Evolutionary conservation across 805 yeast genomes (phyloP), one percentile per base, ranked within the genome.

Genomic region (Candida xiaguanensis): DNA sequence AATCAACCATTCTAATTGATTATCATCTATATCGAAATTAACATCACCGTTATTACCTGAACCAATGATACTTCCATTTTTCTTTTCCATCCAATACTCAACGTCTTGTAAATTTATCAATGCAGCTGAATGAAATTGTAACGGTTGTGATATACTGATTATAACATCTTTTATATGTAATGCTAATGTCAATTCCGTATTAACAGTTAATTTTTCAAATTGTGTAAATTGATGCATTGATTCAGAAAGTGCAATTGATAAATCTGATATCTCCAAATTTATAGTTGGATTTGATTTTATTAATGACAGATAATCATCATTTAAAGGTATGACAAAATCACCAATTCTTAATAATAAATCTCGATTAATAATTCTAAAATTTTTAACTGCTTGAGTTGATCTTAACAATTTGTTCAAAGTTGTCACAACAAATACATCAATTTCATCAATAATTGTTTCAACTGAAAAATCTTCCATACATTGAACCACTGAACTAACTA

Each of bases 401-500:
- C 49, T 40, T 32, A 72, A 50, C 16, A 61, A 54, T 6, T 36
- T 37, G 18, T 65, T 59, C 18, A 85, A 56, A 7, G 63, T 59
- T 24, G 59, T 56, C 9, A 85, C 67, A 2, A 83, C 74, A 8
- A 77, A 75, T 13, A 76, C 56, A 43, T 90, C 95, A 12, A 88
- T 59, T 13, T 56, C 55, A 55, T 90, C 96, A 49, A 89, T 61
- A 4, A 78, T 65, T 9, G 70, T 65, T 8, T 70, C 71, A 24
- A 79, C 53, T 2, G 73, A 63, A 12, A 64, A 61, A 13, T 56
- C 58, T 17, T 65, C 61, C 11, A 63, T 48, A 1, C 59, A 56
- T 3, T 58, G 58, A 1, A 62, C 34, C 24, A 79, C 49, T 1
- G 58, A 61, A 1, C 72, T 59, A 0, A 77, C 20, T 1, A 70